Evolutionary conservation across 192 early-diverging fungal genomes (phyloP).

Genomic region (Coemansia sp.): DNA sequence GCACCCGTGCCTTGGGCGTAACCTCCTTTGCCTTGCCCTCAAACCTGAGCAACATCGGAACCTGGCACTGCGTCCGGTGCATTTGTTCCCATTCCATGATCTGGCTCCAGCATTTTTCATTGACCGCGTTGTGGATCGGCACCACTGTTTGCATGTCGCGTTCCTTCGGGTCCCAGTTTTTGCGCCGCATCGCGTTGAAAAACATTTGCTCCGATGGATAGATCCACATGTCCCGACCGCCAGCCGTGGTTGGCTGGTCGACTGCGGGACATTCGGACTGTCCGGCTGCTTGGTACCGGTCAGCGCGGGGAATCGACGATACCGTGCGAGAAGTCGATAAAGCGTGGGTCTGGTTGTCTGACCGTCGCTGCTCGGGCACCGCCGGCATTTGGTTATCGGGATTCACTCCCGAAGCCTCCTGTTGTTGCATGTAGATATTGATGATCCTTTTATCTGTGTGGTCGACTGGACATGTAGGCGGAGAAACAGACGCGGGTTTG

Average conservation of each 20-base stretch:
- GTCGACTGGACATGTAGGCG: constrained; percentile 57
- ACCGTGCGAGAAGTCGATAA: constrained; percentile 69
- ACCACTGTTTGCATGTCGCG: constrained; percentile 87
- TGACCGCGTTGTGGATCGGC: constrained; percentile 93
- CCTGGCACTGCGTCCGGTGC: constrained; percentile 26
- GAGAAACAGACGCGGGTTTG: constrained; percentile 3
- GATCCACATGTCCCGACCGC: constrained; percentile 62
- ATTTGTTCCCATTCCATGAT: constrained; percentile 82
- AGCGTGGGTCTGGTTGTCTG: constrained; percentile 38
- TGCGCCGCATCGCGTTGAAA: constrained; percentile 93
- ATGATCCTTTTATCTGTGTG: constrained; percentile 52
- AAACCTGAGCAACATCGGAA: constrained; percentile 48
- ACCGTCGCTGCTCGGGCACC: constrained; percentile 54
- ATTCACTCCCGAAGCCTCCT: constrained; percentile 44
- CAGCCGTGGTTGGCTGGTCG: constrained; percentile 15
- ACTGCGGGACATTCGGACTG: constrained; percentile 35
- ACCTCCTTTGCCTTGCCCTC: constrained; percentile 45
- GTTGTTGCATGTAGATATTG: constrained; percentile 38
- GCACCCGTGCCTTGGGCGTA: constrained; percentile 44
- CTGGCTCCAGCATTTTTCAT: constrained; percentile 86
- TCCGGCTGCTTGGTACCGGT: constrained; percentile 55
- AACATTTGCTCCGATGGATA: constrained; percentile 97
- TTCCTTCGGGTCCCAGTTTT: constrained; percentile 82
- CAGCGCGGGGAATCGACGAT: constrained; percentile 76
- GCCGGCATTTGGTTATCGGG: constrained; percentile 68